Conservation (phyloP, 2,329 filamentous ascomycete genomes). For the Diaporthe humulicola region DNA sequence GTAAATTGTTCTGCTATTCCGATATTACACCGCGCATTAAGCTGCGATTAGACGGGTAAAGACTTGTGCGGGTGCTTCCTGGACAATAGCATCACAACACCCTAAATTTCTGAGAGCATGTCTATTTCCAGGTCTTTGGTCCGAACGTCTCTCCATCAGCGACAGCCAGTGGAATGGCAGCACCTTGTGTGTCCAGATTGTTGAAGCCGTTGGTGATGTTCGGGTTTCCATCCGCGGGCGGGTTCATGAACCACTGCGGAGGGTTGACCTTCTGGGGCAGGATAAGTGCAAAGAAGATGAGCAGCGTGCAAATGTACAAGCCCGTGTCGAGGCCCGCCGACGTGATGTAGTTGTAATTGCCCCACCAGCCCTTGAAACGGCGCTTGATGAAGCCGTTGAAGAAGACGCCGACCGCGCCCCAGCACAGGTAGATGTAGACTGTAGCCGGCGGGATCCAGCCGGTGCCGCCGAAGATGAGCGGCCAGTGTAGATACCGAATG, state of each 20-base stretch:
- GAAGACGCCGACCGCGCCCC: conserved; percentile 61
- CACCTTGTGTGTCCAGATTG: conserved; percentile 30
- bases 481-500: conserved; percentile 47
- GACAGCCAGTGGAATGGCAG: conserved; percentile 41
- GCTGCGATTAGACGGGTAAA: background rate
- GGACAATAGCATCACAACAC: background rate
- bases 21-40: background rate
- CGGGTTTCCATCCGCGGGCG: conserved; percentile 55
- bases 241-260: conserved; percentile 41
- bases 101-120: background rate
- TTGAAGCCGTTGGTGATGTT: conserved; percentile 43
- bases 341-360: conserved; percentile 67
- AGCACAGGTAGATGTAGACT: conserved; percentile 61
- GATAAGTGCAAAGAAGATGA: conserved; percentile 51
- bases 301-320: conserved; percentile 65
- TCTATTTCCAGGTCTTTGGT: conserved; percentile 47
- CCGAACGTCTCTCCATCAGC: conserved; percentile 56
- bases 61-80: background rate
- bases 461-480: conserved; percentile 50
- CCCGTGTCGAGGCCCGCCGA: conserved; percentile 66
- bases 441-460: conserved; percentile 55
- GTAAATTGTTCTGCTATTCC: background rate
- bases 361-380: conserved; percentile 65
- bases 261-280: conserved; percentile 38
- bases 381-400: conserved; percentile 65